phyloP scores from a whole-genome alignment of 2,329 filamentous ascomycete species.

The Incumbomyces lentus region DNA sequence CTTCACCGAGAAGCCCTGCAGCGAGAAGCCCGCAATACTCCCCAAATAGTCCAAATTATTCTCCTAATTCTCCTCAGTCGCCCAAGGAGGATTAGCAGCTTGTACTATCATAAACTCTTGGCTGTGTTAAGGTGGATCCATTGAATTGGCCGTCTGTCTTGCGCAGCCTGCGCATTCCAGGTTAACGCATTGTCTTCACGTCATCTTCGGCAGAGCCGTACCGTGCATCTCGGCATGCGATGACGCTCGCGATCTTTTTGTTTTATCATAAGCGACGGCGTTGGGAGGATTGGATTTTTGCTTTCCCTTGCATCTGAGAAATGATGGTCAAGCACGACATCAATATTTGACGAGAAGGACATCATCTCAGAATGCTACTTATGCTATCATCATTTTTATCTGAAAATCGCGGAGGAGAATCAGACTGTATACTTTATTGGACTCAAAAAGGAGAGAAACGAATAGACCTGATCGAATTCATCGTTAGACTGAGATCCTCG shows the following conservation, averaged over 20 bases:
- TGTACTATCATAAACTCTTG: constrained; percentile 15
- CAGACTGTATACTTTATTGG: too few relatives aligned
- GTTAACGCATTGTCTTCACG: constrained; percentile 8
- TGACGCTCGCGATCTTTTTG: constrained; percentile 4
- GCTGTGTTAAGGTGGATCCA: constrained; percentile 17
- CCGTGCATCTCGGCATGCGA: constrained; percentile 4
- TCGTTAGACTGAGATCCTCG: too few relatives aligned
- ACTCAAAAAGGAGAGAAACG: too few relatives aligned
- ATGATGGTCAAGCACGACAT: not conserved
- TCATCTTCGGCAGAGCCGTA: constrained; percentile 9
- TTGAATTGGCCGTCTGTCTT: constrained; percentile 22
- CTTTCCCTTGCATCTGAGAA: not conserved
- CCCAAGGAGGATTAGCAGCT: constrained; percentile 19
- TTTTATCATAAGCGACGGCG: constrained; percentile 20
- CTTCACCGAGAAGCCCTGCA: constrained; percentile 27
- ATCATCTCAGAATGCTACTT: too few relatives aligned
- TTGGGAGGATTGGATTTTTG: constrained; percentile 10
- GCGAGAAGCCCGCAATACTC: constrained; percentile 42
- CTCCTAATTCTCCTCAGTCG: constrained; percentile 23
- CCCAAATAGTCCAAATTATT: constrained; percentile 40
- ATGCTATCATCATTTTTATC: too few relatives aligned
- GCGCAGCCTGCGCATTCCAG: not conserved
- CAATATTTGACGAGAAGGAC: too few relatives aligned
- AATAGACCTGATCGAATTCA: too few relatives aligned
- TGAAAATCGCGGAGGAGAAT: too few relatives aligned